Conservation (phyloP, 805 yeast genomes). For the Yarrowia hollandica region DNA sequence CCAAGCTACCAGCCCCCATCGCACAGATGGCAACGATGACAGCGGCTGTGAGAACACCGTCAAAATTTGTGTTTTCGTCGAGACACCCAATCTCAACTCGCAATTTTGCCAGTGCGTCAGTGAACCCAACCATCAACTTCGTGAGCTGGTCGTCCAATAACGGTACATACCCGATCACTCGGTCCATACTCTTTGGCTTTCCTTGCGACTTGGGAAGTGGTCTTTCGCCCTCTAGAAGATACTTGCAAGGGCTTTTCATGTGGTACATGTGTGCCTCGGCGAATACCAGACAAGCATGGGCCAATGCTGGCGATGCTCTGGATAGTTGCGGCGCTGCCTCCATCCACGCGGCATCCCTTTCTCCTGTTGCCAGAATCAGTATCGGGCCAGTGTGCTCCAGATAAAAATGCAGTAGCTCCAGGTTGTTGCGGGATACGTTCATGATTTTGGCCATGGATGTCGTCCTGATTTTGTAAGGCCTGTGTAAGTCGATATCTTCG, state of each 20-base stretch:
- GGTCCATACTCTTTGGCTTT: neutral
- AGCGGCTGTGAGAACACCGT: neutral
- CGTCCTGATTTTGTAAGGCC: neutral
- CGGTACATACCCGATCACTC: neutral
- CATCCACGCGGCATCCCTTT: neutral
- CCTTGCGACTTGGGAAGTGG: neutral
- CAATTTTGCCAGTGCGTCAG: neutral
- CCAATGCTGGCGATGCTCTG: neutral
- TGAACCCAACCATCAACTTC: neutral
- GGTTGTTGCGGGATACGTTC: neutral
- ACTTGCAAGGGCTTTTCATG: neutral
- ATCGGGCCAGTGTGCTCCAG: neutral
- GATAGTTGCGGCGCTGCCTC: neutral
- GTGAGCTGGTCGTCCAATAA: neutral
- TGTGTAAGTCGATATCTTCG: neutral
- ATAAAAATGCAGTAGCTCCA: neutral
- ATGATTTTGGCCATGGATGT: slow-evolving; percentile 7
- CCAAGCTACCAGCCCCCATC: neutral
- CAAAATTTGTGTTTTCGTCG: neutral
- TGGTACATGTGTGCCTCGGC: neutral
- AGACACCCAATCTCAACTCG: neutral
- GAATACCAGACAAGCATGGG: neutral
- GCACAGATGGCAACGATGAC: neutral
- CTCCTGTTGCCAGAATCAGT: neutral
- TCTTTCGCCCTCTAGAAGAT: neutral